These are phyloP conservation scores for Blepharisma japonicum DNA, from an alignment of 73 alveolate species.

Conservation along the genomic window DNA sequence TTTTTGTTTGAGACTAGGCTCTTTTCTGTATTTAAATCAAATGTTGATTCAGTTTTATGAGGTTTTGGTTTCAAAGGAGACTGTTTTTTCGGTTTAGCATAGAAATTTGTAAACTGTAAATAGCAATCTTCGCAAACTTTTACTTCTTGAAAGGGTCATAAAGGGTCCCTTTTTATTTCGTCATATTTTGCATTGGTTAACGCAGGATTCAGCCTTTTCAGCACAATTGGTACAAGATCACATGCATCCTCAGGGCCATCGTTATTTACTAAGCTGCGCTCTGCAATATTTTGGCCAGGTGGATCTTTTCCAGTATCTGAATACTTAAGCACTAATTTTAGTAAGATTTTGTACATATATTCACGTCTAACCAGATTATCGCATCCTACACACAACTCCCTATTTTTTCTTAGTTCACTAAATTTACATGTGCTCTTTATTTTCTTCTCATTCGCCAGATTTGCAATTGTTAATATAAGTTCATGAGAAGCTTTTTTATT, in stretches of 20 bases:
- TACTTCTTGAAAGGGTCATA: slow-evolving; percentile 42
- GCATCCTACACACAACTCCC: slow-evolving; percentile 10
- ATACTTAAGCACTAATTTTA: background rate
- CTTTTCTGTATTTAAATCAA: no score
- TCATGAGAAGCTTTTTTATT: slow-evolving; percentile 26
- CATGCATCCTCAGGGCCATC: slow-evolving; percentile 25
- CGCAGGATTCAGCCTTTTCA: slow-evolving; percentile 12
- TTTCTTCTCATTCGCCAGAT: slow-evolving; percentile 37
- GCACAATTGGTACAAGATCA: background rate
- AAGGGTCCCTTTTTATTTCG: slow-evolving; percentile 39
- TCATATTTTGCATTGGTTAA: slow-evolving; percentile 38
- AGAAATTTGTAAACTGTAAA: slow-evolving; percentile 41
- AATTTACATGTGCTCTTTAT: slow-evolving; percentile 26
- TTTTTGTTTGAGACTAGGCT: no score
- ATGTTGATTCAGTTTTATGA: no score
- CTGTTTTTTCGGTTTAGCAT: background rate
- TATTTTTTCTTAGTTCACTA: slow-evolving; percentile 34
- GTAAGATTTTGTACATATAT: slow-evolving; percentile 32
- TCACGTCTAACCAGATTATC: background rate
- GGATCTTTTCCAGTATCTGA: background rate
- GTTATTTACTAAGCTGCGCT: slow-evolving; percentile 34
- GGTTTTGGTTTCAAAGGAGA: no score
- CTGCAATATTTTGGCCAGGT: slow-evolving; percentile 34
- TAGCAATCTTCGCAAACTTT: slow-evolving; percentile 63
- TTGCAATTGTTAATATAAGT: slow-evolving; percentile 42